Evolutionary conservation across 768 basidiomycete species (phyloP), one percentile per base, ranked within the genome.

Genomic region (Daedalea quercina): DNA sequence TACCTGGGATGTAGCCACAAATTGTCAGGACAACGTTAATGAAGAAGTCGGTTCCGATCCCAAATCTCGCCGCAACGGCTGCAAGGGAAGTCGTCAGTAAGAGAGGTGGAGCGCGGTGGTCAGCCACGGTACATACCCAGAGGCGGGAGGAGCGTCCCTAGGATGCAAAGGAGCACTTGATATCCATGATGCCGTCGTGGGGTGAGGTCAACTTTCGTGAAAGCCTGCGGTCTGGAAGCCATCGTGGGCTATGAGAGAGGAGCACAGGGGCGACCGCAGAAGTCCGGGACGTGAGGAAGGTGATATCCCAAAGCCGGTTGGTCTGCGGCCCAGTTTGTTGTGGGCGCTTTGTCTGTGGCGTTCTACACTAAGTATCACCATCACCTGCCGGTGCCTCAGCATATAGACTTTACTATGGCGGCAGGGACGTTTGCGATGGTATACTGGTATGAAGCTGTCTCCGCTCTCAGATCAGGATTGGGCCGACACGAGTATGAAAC

Each of bases 1-100:
- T 44, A 87, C 90, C 90, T 50, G 90, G 90, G 60, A 93, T 87
- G 67, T 95, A 96, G 11, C 94, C 94, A 65, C 83, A 85, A 50
- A 97, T 78, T n/a, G 90, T 94, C 33, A 94, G 70, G 59, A 95
- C 65, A 3, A 91, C 67, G 69, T 96, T 96, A 61, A 96, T 71
- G 81, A 85, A 94, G 72, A 96, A 94, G 67, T 97, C 94, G 51
- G 73, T 73, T 13, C 91, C 93, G 60, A 95, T 81, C 26, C 94
- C 94, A 65, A 97, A 97, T 52, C 94, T 79, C 22, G 91, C 86
- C 4, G 92, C 94, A 26, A 96, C 94, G 55, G 94, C 94, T 96
- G n/a, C n/a, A 54, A 19, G 0, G 6, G n/a, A 52, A 11, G 49
- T 43, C 52, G 42, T 37, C 41, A 55, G 53, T 51, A 48, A 44